These are phyloP conservation scores for Simplicillium aogashimaense DNA, from an alignment of 2,329 filamentous ascomycete genomes.

Conservation along the genomic window DNA sequence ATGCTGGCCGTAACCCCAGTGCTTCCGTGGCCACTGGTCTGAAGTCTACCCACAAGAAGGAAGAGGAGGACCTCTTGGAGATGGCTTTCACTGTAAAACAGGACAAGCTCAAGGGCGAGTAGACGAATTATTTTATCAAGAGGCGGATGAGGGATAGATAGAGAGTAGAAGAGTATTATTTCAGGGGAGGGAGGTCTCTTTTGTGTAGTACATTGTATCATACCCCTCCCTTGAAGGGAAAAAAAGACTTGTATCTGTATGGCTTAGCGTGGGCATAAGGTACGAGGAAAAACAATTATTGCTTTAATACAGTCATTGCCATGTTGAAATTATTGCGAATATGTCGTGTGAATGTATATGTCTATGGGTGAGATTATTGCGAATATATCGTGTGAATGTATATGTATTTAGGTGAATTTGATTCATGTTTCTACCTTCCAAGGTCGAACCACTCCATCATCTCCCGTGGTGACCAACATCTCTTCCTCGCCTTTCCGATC, in stretches of 20 bases:
- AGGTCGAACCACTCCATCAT: constrained; percentile 78
- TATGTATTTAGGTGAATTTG: no score
- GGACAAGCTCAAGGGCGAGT: constrained; percentile 61
- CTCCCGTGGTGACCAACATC: constrained; percentile 81
- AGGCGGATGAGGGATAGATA: constrained; percentile 1
- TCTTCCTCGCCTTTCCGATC: constrained; percentile 57
- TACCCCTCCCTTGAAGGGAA: constrained; percentile 18
- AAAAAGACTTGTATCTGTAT: constrained; percentile 12
- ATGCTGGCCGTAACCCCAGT: constrained; percentile 87
- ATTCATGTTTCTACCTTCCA: constrained; percentile 52
- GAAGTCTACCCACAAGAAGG: constrained; percentile 81
- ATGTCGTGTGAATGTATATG: not conserved
- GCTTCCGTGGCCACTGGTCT: constrained; percentile 89
- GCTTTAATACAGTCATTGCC: not conserved
- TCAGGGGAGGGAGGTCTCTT: constrained; percentile 14
- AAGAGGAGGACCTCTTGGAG: constrained; percentile 76
- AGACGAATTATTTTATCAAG: constrained; percentile 14
- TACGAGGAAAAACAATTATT: constrained; percentile 7
- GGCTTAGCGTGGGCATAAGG: constrained; percentile 10
- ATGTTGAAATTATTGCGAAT: constrained; percentile 1
- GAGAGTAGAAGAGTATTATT: constrained; percentile 3
- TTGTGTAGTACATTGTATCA: constrained; percentile 22
- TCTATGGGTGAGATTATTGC: constrained; percentile 3
- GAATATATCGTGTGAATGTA: not conserved
- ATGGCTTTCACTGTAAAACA: constrained; percentile 54